Percentiles rank a stretch among this genome's conserved stretches.
Evolutionary conservation across 805 yeast species (phyloP).

Genomic region (Yarrowia sp.): DNA sequence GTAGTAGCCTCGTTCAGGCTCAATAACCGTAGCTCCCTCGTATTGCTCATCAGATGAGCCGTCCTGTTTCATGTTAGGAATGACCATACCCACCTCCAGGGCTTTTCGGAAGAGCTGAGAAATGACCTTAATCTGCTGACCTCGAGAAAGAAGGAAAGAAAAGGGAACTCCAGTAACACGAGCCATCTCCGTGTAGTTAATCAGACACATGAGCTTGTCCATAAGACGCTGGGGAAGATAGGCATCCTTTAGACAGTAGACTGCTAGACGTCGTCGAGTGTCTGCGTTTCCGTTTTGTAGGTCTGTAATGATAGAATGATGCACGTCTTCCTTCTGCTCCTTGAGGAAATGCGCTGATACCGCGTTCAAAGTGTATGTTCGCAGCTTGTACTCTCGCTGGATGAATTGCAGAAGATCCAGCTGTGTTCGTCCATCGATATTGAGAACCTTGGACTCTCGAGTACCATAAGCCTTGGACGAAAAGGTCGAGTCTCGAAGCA

Average conservation of each 20-base stretch:
- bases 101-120: constrained; percentile 95
- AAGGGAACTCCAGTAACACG: constrained; percentile 99
- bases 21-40: constrained; percentile 99
- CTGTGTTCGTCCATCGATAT: constrained; percentile 95
- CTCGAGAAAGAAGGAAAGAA: constrained; percentile 80
- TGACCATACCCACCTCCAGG: constrained; percentile 74
- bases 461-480: constrained; percentile 96
- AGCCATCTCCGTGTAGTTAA: constrained; percentile 98
- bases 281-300: constrained; percentile 89
- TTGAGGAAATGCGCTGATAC: constrained; percentile 91
- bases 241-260: constrained; percentile 95
- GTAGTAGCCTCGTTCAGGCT: constrained; percentile 92
- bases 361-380: constrained; percentile 92
- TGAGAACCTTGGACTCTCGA: constrained; percentile 83
- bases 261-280: constrained; percentile 91
- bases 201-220: constrained; percentile 93
- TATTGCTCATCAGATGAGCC: constrained; percentile 86
- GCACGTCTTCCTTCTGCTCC: constrained; percentile 98
- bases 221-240: constrained; percentile 81
- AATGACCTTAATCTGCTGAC: constrained; percentile 96
- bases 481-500: constrained; percentile 74
- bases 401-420: constrained; percentile 87
- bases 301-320: constrained; percentile 92
- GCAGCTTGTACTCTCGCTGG: constrained; percentile 89
- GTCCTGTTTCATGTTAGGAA: constrained; percentile 81